Conservation (phyloP, 306 rosid species). For the Crotalaria pallida region DNA sequence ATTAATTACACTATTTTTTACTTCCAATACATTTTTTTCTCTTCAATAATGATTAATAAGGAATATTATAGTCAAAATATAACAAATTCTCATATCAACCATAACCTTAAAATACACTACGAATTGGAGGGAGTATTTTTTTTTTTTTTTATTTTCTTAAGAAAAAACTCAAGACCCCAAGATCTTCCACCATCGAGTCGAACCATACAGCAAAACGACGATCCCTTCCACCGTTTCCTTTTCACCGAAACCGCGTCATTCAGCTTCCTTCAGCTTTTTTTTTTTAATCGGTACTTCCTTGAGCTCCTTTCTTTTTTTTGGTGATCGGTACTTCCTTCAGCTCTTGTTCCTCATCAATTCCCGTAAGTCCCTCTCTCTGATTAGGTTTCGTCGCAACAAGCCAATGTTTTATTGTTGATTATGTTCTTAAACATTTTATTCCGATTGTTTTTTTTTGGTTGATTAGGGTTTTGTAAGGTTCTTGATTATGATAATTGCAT, state of each 20-base stretch:
- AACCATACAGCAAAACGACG: constrained; percentile 2
- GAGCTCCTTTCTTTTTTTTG: no score
- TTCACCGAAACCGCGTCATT: neutral
- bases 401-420: neutral
- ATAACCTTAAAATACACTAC: no score
- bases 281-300: no score
- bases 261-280: constrained; percentile 20
- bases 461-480: neutral
- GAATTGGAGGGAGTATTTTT: no score
- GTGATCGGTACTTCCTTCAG: constrained; percentile 22
- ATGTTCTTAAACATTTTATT: neutral
- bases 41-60: no score
- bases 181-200: constrained; percentile 24
- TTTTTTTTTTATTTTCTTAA: no score
- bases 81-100: no score
- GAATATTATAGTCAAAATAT: no score
- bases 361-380: constrained; percentile 14
- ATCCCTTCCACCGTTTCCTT: constrained; percentile 6
- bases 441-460: neutral
- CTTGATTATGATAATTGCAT: neutral
- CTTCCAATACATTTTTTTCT: no score
- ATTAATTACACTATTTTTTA: no score
- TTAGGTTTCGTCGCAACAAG: neutral
- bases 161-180: neutral
- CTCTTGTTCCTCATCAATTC: constrained; percentile 18